Base-by-base conservation (phyloP, 2,329 filamentous ascomycete species). In the Fonsecaea pugnacius region DNA sequence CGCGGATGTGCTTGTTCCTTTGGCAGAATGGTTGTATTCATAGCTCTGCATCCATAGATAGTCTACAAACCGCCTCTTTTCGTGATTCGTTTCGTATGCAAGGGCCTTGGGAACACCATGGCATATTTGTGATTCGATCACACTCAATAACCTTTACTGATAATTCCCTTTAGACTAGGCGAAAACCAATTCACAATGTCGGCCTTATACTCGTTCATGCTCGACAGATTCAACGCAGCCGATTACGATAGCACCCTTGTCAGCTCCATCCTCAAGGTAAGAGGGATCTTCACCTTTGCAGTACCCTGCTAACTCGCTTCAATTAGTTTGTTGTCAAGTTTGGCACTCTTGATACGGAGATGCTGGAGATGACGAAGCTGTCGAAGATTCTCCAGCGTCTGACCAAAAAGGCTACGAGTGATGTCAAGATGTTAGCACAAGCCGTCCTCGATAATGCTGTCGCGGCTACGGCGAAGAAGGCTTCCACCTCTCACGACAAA, bases 351-450 rank as follows among this genome's bases (percentile, higher is more conserved):
- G 86, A 84, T 62, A 81, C 82, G 64, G 83, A 85, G 56, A 79
- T 83, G 55, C 77, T 88, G 27, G 82, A 86, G 69, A 86, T 85
- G 71, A 86, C 84, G 8, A 87, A 87, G 69, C 75, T 87, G 33
- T 79, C 80, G 60, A 88, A 87, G 71, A 78, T 87, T 16, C 75
- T 88, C 16, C 79, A 80, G 2, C 80, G 82, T 30, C 83, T 87
- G 67, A 77, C 83, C 58, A 89, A 87, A 74, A 84, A 83, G 67
- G 85, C 85, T 30, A 83, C 83, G 67, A 81, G 81, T n/a, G 78
- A 81, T 54, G 83, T 82, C 55, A 85, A 86, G 70, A 78, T 77
- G 16, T 78, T 85, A 36, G 83, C 84, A 3, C 82, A 86, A 69
- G 79, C 80, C 68, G 83, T 89, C 48, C 71, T 85, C 52, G 78